Base-by-base conservation (phyloP, 73 alveolate genomes). In the Paramecium sonneborni region DNA sequence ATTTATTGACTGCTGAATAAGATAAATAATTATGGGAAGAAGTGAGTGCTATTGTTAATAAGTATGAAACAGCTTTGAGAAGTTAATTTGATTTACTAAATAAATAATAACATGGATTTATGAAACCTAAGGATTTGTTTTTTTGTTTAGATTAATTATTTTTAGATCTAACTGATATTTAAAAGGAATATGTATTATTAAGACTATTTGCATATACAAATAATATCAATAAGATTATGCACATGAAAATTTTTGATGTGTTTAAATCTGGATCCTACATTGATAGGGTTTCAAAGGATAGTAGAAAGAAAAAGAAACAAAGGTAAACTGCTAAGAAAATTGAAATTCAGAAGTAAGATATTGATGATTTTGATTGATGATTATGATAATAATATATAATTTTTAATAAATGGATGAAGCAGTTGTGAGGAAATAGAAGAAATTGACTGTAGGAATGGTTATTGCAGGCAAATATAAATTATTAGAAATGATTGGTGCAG, bases 401-500 rank as follows among this genome's bases (percentile, higher is more conserved):
- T 35, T 30, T 35, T 30, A 74, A 24, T 30, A 21, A 32, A 74
- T 74, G 87, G 57, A 74, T 74, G 87, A 74, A 74, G 58, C 56
- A 32, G 12, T 38, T 1, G 46, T 11, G 67, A n/a, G 37, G 58
- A 32, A 21, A 32, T 32, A 74, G 87, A 44, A 79, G 74, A 62
- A 62, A 44, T 34, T 79, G 8, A 46, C 21, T 79, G 52, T 28
- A 44, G 90, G 90, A 12, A 39, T 24, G 34, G 90, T 79, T 8
- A 39, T 79, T 18, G 90, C 76, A 23, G 90, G 90, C 46, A 79
- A 79, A 44, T 79, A 79, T 44, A 79, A 79, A 44, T 41, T 79
- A 23, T 23, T 79, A 28, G 97, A 95, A 85, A 95, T 93, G 92
- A 72, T 95, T 72, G 97, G 97, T 32, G 87, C 92, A 57, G 97